Percentiles rank a stretch among this genome's conserved stretches.
These are phyloP conservation scores for Chrysosporium keratinophilum DNA, from an alignment of 2,329 filamentous ascomycete genomes.

Conservation along the genomic window DNA sequence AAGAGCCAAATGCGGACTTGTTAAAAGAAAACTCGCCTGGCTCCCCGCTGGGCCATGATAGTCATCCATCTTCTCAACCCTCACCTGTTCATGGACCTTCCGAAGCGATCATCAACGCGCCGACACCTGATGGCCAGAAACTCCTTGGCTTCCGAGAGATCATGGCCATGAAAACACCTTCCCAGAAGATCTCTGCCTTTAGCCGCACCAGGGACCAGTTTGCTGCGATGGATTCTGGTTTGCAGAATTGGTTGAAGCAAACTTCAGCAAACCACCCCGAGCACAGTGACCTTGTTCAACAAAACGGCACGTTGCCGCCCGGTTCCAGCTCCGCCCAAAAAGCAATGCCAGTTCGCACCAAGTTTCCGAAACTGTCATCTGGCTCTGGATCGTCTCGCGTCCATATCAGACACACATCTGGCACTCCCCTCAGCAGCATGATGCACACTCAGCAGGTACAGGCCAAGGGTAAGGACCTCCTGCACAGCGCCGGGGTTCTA, in stretches of 20 bases:
- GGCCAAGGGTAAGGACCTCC: constrained; percentile 75
- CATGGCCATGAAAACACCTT: constrained; percentile 52
- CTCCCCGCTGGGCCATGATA: neutral
- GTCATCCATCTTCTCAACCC: neutral
- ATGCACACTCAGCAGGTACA: constrained; percentile 56
- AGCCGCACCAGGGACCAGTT: constrained; percentile 62
- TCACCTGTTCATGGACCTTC: constrained; percentile 9
- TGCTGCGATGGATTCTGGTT: constrained; percentile 60
- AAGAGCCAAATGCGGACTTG: neutral
- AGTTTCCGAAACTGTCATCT: constrained; percentile 35
- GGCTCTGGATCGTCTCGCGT: constrained; percentile 26
- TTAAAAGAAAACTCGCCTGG: neutral
- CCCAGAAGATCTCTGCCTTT: constrained; percentile 63
- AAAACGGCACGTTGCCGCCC: constrained; percentile 27
- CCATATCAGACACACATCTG: constrained; percentile 30
- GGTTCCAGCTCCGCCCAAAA: constrained; percentile 21
- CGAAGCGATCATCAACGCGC: neutral
- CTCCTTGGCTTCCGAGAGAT: constrained; percentile 65
- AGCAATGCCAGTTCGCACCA: constrained; percentile 26
- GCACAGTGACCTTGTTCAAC: constrained; percentile 37
- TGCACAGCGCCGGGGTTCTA: constrained; percentile 67
- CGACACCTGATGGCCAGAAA: constrained; percentile 25
- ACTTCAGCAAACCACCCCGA: constrained; percentile 45
- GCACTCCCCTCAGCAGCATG: constrained; percentile 28
- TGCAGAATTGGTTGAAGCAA: constrained; percentile 50